Conservation (phyloP, 768 basidiomycete genomes). For the Pisolithus sp. region DNA sequence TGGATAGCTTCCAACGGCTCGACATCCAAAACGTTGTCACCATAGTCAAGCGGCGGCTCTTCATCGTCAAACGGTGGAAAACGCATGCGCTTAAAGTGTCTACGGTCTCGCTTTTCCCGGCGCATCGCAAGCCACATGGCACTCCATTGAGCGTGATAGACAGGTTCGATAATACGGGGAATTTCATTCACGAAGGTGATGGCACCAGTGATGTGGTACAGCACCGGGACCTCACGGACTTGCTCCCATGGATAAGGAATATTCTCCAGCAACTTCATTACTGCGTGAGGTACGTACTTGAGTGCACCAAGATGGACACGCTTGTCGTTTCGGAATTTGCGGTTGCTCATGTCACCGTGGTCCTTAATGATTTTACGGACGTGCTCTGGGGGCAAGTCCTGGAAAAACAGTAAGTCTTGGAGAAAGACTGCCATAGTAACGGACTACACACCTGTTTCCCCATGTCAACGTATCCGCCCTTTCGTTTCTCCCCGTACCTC, state of each 20-base stretch:
- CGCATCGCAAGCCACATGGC: slow-evolving; percentile 99
- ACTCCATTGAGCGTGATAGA: slow-evolving; percentile 99
- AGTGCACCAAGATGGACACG: slow-evolving; percentile 97
- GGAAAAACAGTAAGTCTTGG: not conserved
- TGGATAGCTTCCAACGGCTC: slow-evolving; percentile 98
- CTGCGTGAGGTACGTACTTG: slow-evolving; percentile 98
- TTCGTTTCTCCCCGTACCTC: slow-evolving; percentile 86
- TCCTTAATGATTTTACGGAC: slow-evolving; percentile 99
- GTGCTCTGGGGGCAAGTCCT: slow-evolving; percentile 96
- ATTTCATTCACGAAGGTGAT: slow-evolving; percentile 99
- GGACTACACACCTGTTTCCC: slow-evolving; percentile 74
- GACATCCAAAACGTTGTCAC: slow-evolving; percentile 97
- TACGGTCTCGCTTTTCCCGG: slow-evolving; percentile 93
- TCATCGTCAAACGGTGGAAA: slow-evolving; percentile 99
- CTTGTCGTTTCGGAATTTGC: slow-evolving; percentile 99
- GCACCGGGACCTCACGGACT: slow-evolving; percentile 96
- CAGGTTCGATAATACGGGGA: slow-evolving; percentile 92
- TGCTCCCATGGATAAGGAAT: slow-evolving; percentile 98
- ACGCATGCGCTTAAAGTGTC: slow-evolving; percentile 99
- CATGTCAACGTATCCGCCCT: slow-evolving; percentile 85
- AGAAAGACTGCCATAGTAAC: not conserved
- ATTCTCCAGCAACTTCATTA: slow-evolving; percentile 98
- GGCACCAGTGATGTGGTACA: slow-evolving; percentile 98
- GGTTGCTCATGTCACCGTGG: slow-evolving; percentile 98
- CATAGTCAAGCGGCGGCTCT: slow-evolving; percentile 97